These are phyloP conservation scores for Candida tetrigidarum DNA, from an alignment of 1,139 yeast genomes.

Conservation along the genomic window DNA sequence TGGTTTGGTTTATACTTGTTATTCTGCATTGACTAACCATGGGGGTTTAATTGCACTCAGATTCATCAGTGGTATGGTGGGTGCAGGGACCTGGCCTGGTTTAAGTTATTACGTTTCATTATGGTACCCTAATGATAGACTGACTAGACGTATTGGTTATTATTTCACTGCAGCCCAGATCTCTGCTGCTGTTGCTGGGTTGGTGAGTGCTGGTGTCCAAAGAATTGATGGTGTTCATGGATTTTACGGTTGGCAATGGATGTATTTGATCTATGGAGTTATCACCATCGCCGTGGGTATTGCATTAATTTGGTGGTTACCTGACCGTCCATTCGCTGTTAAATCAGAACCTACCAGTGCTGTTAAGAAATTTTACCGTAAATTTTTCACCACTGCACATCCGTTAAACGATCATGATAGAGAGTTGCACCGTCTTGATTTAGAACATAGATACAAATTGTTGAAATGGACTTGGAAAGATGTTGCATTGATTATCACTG, in stretches of 20 bases:
- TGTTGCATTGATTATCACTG: conserved; percentile 57
- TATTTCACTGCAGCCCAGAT: conserved; percentile 92
- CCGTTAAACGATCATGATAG: conserved; percentile 60
- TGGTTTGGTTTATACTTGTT: conserved; percentile 78
- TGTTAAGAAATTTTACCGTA: conserved; percentile 24
- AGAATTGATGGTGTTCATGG: conserved; percentile 76
- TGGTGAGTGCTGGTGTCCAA: conserved; percentile 87
- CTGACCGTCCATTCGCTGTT: conserved; percentile 60
- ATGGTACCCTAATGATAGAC: conserved; percentile 85
- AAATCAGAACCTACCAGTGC: conserved; percentile 18
- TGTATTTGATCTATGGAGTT: conserved; percentile 76
- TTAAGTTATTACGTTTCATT: conserved; percentile 81
- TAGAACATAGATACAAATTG: conserved; percentile 46
- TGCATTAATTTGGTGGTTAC: conserved; percentile 79
- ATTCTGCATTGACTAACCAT: conserved; percentile 56
- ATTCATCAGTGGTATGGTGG: conserved; percentile 76
- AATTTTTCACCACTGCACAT: conserved; percentile 42
- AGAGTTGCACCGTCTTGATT: conserved; percentile 64
- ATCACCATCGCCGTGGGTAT: conserved; percentile 73
- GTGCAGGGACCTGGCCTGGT: conserved; percentile 97
- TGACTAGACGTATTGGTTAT: conserved; percentile 82
- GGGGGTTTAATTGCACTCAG: conserved; percentile 73
- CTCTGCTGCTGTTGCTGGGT: conserved; percentile 84
- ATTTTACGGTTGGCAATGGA: conserved; percentile 86
- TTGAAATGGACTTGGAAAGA: conserved; percentile 67